Evolutionary conservation across 2,329 filamentous ascomycete species (phyloP).

Genomic region (Fusarium virguliforme): DNA sequence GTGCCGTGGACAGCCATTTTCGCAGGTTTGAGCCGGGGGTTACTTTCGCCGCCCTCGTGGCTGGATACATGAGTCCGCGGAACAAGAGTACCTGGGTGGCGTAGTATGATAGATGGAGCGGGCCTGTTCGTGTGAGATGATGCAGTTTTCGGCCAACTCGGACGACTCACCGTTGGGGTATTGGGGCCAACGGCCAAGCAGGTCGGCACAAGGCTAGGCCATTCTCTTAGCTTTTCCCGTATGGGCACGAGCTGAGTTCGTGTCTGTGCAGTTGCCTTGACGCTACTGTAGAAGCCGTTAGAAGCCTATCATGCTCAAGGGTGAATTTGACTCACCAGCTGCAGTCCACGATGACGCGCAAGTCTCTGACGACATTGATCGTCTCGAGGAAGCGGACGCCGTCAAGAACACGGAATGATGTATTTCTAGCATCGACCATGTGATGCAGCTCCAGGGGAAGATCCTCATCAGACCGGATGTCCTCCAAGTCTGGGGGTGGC

Average conservation of each 20-base stretch:
- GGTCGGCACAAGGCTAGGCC: conserved; percentile 57
- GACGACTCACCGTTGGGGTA: conserved; percentile 40
- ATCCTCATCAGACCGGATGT: conserved; percentile 62
- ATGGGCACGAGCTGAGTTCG: conserved; percentile 48
- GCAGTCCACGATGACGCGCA: conserved; percentile 55
- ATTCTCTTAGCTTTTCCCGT: conserved; percentile 54
- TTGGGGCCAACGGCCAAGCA: conserved; percentile 48
- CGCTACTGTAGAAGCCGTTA: conserved; percentile 30
- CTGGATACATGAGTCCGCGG: conserved; percentile 64
- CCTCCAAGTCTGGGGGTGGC: conserved; percentile 58
- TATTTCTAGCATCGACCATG: conserved; percentile 56
- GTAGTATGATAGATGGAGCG: conserved; percentile 62
- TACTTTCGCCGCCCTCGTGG: conserved; percentile 59
- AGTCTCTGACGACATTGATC: conserved; percentile 52
- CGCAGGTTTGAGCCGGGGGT: conserved; percentile 57
- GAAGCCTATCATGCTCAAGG: not conserved
- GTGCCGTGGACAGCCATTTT: conserved; percentile 55
- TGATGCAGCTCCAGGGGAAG: conserved; percentile 55
- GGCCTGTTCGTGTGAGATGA: conserved; percentile 47
- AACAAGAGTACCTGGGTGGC: conserved; percentile 61
- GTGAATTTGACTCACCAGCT: conserved; percentile 52
- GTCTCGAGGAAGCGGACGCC: conserved; percentile 59
- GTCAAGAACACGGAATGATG: conserved; percentile 54
- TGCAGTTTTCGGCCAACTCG: not conserved
- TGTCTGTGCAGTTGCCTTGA: conserved; percentile 36